Base-by-base conservation (phyloP, 352 stramenopile species). In the Globisporangium alternatum region DNA sequence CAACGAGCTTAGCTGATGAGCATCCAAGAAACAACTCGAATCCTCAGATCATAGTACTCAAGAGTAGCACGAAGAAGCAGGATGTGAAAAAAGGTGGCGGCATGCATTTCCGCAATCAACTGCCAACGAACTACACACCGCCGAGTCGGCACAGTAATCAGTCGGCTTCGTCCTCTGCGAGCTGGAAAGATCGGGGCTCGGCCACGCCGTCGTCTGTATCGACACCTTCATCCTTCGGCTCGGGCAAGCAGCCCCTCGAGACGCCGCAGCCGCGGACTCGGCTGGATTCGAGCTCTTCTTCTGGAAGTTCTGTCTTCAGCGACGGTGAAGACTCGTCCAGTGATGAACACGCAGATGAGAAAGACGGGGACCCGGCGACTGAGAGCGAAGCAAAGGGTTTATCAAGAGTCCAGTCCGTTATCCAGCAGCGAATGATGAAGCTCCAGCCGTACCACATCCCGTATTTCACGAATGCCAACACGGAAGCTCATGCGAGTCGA, bases 101-200 rank as follows among this genome's bases (percentile, higher is more conserved):
- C 5, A 90, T 92, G 83, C 83, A 90, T 47, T 92, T 87, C 56
- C 80, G 83, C 43, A 92, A 92, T 47, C 76, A 83, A 9, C 60
- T 92, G 19, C 83, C 83, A 12, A 30, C 78, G 3, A 90, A 90
- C 53, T 92, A 88, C 65, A 77, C 79, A 1, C 78, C 75, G 3
- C 71, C 73, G 17, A 70, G 67, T 57, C 60, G 57, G 12, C 39
- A 54, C 48, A 72, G 68, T 39, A 66, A 55, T 35, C 53, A 55
- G 28, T 31, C 56, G 8, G 31, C 45, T 3, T 62, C 41, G 1
- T 72, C 67, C 2, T 22, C 47, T 39, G 51, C 21, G 37, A 56
- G 39, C 30, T 64, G 43, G 41, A 74, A 62, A 37, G 64, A 72
- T 17, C 54, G 63, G 6, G 17, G 56, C 0, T 62, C 48, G 12